A percentile compares a stretch with the other conserved stretches of the same genome.
Conservation (phyloP, 768 basidiomycete genomes). For the Suillus americanus region DNA sequence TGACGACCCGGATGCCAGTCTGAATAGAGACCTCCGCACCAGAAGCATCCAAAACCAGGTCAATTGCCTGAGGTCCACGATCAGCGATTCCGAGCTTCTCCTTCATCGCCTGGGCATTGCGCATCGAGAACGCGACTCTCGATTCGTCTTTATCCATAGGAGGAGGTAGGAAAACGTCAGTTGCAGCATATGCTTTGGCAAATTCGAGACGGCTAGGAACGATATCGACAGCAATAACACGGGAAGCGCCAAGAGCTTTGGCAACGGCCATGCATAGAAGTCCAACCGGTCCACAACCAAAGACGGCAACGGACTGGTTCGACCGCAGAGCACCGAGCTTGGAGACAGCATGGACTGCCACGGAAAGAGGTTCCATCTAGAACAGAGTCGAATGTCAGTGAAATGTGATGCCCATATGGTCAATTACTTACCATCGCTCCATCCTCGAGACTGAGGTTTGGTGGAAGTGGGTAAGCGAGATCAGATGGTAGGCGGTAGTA, state of each 20-base stretch:
- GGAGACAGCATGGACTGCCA: conserved; percentile 85
- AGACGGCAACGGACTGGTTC: conserved; percentile 76
- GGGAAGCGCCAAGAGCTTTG: conserved; percentile 84
- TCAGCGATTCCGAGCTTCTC: conserved; percentile 65
- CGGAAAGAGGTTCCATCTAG: conserved; percentile 93
- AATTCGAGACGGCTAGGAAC: conserved; percentile 77
- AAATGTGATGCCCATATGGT: no score
- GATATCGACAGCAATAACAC: conserved; percentile 85
- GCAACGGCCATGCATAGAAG: conserved; percentile 95
- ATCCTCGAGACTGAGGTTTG: conserved; percentile 86
- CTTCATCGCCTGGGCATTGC: conserved; percentile 69
- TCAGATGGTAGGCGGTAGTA: conserved; percentile 89
- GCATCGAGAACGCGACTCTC: conserved; percentile 66
- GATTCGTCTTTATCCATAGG: conserved; percentile 61
- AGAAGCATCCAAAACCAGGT: conserved; percentile 88
- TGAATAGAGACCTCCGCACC: conserved; percentile 93
- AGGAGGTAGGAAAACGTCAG: conserved; percentile 69
- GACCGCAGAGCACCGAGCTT: conserved; percentile 72
- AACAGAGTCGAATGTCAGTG: conserved; percentile 1
- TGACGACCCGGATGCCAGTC: conserved; percentile 75
- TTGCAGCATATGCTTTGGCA: conserved; percentile 82
- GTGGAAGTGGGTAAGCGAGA: conserved; percentile 79
- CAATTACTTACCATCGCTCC: conserved; percentile 78
- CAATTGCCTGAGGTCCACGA: conserved; percentile 69
- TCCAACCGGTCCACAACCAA: conserved; percentile 89